Conservation (phyloP, 495 filamentous ascomycete species). For the Neurospora tetraspora region DNA sequence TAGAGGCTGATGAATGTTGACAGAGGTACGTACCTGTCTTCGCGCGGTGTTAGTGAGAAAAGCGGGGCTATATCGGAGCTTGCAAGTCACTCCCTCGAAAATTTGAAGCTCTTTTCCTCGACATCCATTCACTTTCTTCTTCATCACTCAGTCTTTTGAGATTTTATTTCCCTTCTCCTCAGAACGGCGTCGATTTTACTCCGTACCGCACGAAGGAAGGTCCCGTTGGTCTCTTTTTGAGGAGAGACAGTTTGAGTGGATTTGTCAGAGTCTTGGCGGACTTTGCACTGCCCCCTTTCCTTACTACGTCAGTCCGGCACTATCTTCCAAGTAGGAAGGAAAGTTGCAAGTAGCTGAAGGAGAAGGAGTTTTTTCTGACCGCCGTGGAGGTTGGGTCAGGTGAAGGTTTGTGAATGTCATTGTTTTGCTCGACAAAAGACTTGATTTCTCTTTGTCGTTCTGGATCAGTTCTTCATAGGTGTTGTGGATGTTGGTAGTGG, state of each 20-base stretch:
- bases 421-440: too few relatives aligned
- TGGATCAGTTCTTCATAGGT: too few relatives aligned
- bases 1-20: too few relatives aligned
- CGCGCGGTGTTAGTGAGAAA: neutral
- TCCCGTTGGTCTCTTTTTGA: neutral
- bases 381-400: neutral
- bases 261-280: neutral
- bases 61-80: neutral
- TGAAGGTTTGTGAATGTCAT: too few relatives aligned
- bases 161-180: neutral
- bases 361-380: neutral
- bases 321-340: slow-evolving; percentile 1
- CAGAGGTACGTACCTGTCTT: too few relatives aligned
- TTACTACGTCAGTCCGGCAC: neutral
- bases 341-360: neutral
- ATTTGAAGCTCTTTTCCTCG: too few relatives aligned
- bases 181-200: neutral
- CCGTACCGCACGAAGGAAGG: neutral
- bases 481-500: too few relatives aligned
- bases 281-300: neutral
- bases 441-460: too few relatives aligned
- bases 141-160: neutral
- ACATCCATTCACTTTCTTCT: too few relatives aligned
- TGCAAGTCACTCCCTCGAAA: neutral
- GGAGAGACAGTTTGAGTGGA: neutral